Evolutionary conservation across 2,329 filamentous ascomycete species (phyloP), one percentile per base, ranked within the genome.

Genomic region (Fusarium verticillioides): DNA sequence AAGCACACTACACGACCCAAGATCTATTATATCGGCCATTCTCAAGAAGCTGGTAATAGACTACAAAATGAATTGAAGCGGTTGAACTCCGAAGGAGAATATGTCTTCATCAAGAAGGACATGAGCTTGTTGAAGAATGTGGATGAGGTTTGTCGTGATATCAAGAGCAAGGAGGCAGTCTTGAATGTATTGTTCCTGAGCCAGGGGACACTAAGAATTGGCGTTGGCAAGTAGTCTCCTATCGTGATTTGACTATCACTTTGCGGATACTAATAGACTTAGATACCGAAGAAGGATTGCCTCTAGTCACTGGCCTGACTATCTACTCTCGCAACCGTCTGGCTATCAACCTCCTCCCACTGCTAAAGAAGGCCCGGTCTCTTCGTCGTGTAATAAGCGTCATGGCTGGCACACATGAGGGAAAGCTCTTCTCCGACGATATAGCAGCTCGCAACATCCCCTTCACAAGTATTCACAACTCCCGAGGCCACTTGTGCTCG

Each of bases 321-420:
- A 88, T 87, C 79, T 91, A 91, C 79, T 84, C 87, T 9, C 89
- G 90, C 26, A 84, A 87, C 70, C 87, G 88, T 43, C 88, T 91
- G 75, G 83, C 87, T 18, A 64, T 84, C 49, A 89, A 90, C 60
- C 84, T 92, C 2, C 85, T 91, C 13, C 89, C 90, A 0, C 83
- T 87, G 0, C 82, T 92, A 5, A 81, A 49, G 19, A 60, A 60
- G 1, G 74, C 71, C 1, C 12, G 54, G 3, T 72, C 63, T 23
- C 63, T 77, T 9, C 67, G 74, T 9, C 75, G 77, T 12, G 74
- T 81, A 23, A 64, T 81, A 34, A 77, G 71, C 28, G 71, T 79
- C 37, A 66, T 79, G 43, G 74, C 73, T 2, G 79, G 77, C 10
- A 75, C 70, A 19, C 69, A 70, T 28, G 69, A 73, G 36, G 75